Evolutionary conservation across 306 rosid genomes (phyloP).

Genomic region (Trichosanthes truncata): DNA sequence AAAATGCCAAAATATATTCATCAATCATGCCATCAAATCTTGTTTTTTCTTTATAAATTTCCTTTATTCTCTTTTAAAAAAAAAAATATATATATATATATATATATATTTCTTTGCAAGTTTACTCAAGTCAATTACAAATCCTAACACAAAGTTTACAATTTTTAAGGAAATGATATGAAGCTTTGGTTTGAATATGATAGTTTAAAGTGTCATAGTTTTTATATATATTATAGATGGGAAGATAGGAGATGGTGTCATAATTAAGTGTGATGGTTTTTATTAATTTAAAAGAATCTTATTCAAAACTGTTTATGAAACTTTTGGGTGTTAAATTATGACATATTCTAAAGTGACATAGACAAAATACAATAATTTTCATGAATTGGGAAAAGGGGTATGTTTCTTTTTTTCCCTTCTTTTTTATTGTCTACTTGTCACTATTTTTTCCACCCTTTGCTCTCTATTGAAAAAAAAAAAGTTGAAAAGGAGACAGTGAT

Average conservation of each 20-base stretch:
- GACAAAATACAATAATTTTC: not conserved
- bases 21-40: not conserved
- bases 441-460: not conserved
- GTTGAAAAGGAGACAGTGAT: not conserved
- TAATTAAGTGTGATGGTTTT: not conserved
- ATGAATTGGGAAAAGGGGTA: not conserved
- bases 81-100: too few relatives aligned
- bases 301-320: not conserved
- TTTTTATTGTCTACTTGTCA: not conserved
- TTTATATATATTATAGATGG: not conserved
- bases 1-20: conserved; percentile 1
- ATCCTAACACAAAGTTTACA: not conserved
- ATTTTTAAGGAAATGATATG: not conserved
- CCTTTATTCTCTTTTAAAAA: not conserved
- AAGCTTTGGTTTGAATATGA: not conserved
- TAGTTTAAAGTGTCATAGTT: not conserved
- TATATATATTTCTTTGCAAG: not conserved
- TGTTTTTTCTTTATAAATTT: not conserved
- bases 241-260: not conserved
- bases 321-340: not conserved
- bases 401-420: not conserved
- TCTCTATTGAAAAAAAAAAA: not conserved
- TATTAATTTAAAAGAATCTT: not conserved
- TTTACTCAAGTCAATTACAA: not conserved
- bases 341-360: not conserved